Conservation (phyloP, 2,329 filamentous ascomycete species). For the Penicillium hesseltinei region DNA sequence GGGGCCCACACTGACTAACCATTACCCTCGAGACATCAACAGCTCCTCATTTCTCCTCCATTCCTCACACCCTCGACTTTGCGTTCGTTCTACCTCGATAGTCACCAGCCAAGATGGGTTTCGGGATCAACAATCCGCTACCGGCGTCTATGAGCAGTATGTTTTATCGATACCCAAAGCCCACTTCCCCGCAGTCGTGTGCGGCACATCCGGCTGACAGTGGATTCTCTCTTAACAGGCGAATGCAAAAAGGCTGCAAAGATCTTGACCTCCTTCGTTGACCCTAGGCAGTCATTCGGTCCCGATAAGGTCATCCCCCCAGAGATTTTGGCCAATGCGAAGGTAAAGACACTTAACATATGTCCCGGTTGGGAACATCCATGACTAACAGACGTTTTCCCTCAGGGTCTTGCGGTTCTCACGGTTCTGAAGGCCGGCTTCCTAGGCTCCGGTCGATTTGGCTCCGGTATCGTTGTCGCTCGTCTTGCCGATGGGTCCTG, state of each 20-base stretch:
- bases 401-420: conserved; percentile 49
- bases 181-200: conserved; percentile 34
- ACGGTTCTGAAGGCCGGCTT: conserved; percentile 53
- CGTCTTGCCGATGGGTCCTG: conserved; percentile 49
- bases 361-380: conserved; percentile 6
- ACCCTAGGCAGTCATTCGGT: conserved; percentile 87
- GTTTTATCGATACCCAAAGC: conserved; percentile 23
- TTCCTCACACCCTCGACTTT: conserved; percentile 5
- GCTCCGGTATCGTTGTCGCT: conserved; percentile 51
- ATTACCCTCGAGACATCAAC: conserved; percentile 13
- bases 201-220: conserved; percentile 34
- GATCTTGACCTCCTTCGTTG: conserved; percentile 91
- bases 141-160: conserved; percentile 50
- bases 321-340: conserved; percentile 82
- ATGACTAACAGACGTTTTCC: conserved; percentile 9
- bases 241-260: conserved; percentile 97
- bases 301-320: conserved; percentile 97
- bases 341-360: conserved; percentile 56
- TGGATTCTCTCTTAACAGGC: conserved; percentile 54
- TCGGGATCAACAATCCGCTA: conserved; percentile 49
- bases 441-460: conserved; percentile 50
- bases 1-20: conserved; percentile 29
- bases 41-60: conserved; percentile 1
- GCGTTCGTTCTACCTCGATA: conserved; percentile 5
- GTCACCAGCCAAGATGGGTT: conserved; percentile 37